Percentiles rank a stretch among this genome's conserved stretches.
phyloP scores from a whole-genome alignment of 192 early-diverging fungal genomes.

The Coemansia sp. region DNA sequence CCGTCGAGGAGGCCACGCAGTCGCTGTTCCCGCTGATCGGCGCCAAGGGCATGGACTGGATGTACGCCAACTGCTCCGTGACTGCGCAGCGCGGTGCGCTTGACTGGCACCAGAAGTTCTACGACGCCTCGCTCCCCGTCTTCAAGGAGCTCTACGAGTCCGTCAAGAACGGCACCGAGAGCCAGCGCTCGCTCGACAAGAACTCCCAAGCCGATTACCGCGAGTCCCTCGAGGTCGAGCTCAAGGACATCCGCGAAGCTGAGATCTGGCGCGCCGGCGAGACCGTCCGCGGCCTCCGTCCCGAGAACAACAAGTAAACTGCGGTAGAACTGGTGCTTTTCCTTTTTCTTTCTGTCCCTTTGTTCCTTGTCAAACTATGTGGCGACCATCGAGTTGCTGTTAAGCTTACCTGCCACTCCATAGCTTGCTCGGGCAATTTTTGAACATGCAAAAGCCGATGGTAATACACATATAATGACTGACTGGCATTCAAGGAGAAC shows the following conservation, averaged over 20 bases:
- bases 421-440: too few relatives aligned
- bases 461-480: too few relatives aligned
- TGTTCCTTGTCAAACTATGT: not conserved
- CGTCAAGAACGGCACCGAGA: constrained; percentile 87
- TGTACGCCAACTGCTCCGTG: constrained; percentile 97
- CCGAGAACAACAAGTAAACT: constrained; percentile 72
- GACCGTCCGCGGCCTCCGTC: constrained; percentile 84
- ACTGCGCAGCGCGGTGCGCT: constrained; percentile 95
- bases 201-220: constrained; percentile 93
- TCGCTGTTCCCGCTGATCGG: constrained; percentile 96
- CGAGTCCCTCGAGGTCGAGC: constrained; percentile 87
- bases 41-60: constrained; percentile 97
- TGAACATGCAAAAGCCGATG: too few relatives aligned
- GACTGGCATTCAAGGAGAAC: too few relatives aligned
- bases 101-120: constrained; percentile 96
- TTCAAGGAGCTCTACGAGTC: constrained; percentile 88
- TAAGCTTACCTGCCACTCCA: too few relatives aligned
- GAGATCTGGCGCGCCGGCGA: constrained; percentile 94
- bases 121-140: constrained; percentile 89
- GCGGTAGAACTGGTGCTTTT: not conserved
- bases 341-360: not conserved
- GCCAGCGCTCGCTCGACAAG: constrained; percentile 78
- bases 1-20: constrained; percentile 98
- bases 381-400: not conserved
- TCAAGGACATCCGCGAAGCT: constrained; percentile 81